Conservation (phyloP, 306 rosid genomes). For the Lathyrus sativus region DNA sequence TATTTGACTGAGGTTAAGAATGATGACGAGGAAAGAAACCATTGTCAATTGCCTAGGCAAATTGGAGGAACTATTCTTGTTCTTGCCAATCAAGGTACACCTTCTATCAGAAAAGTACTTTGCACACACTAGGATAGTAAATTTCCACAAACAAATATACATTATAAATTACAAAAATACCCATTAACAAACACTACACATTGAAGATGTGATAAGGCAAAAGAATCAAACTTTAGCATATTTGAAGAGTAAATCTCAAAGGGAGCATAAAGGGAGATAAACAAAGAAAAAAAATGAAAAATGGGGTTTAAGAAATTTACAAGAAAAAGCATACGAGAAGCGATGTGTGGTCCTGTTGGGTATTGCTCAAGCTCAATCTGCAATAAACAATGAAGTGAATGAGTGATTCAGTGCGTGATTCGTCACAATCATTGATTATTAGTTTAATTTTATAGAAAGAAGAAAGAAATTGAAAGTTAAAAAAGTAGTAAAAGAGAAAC, state of each 20-base stretch:
- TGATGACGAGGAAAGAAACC: no score
- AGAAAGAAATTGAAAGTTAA: not conserved
- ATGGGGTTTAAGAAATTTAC: constrained; percentile 34
- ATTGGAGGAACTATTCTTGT: no score
- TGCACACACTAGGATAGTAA: no score
- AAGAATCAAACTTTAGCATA: constrained; percentile 36
- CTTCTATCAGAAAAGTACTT: no score
- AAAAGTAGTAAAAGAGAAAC: constrained; percentile 40
- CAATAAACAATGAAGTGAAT: constrained; percentile 3
- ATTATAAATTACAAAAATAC: no score
- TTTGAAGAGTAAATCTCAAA: not conserved
- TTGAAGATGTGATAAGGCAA: constrained; percentile 15
- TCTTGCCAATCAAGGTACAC: no score
- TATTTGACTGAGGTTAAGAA: no score
- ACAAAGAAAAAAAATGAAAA: constrained; percentile 8
- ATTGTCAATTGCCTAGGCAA: no score
- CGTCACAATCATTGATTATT: not conserved
- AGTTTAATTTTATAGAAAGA: not conserved
- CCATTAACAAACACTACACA: no score
- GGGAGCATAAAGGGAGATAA: not conserved
- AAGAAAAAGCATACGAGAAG: constrained; percentile 89
- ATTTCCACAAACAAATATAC: no score
- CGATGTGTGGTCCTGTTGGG: constrained; percentile 95
- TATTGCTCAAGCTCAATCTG: constrained; percentile 90
- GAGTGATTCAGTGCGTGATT: not conserved